Base-by-base conservation (phyloP, 768 basidiomycete species). In the Xerocomellus chrysenteron region DNA sequence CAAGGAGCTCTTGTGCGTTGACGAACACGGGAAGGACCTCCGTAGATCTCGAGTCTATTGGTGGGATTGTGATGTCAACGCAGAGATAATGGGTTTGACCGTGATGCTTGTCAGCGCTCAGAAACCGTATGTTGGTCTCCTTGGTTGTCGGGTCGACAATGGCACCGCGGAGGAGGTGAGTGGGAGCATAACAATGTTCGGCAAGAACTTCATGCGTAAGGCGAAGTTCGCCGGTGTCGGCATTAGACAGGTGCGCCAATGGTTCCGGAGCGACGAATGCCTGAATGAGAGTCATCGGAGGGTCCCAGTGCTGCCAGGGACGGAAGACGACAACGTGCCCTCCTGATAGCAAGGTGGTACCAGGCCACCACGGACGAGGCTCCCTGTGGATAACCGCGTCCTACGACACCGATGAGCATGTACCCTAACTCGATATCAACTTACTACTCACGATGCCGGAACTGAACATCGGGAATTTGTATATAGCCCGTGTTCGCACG, bases 191-290 rank as follows among this genome's bases (percentile, higher is more conserved):
- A 21, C 47, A 32, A 33, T 39, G 33, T 19, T 56, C 44, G 24
- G 42, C 41, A 8, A 66, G 55, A 30, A 48, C 37, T 45, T 65
- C 65, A 21, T 66, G 65, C 12, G 66, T 55, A n/a, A 66, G 65
- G 5, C 28, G 54, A 44, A 67, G 59, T 36, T 47, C 57, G 21
- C 21, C 30, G 24, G 7, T 35, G 26, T 49, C 46, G 9, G 24
- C 13, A 14, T 45, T 36, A 21, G 49, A 19, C 24, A 7, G 33
- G n/a, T 32, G n/a, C 7, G 13, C 9, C 24, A 8, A 40, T 41
- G 56, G 4, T 9, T 62, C 43, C 8, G 63, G 65, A 12, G 26
- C 24, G 26, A 54, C 41, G 30, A 68, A 65, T n/a, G 47, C 60
- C 14, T 66, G 65, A 32, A 67, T 54, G 19, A 64, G 62, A 14